Conservation (phyloP, 2,329 filamentous ascomycete genomes). For the Epichloe hybrida region DNA sequence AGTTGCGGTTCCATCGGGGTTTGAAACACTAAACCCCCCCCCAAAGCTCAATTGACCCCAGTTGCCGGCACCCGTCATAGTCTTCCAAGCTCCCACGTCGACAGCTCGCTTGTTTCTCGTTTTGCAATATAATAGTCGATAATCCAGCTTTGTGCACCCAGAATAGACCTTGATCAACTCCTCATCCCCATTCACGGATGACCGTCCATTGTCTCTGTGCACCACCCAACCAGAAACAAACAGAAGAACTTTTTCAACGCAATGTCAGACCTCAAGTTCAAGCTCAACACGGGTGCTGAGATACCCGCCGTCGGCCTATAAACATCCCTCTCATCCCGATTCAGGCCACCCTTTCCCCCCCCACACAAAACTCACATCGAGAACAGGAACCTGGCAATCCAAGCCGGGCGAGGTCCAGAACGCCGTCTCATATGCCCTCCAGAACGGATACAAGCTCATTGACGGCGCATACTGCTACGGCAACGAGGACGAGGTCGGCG, state of each 20-base stretch:
- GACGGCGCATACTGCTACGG: constrained; percentile 66
- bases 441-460: constrained; percentile 44
- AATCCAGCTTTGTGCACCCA: no score
- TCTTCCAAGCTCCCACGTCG: neutral
- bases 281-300: constrained; percentile 48
- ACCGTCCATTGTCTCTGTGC: no score
- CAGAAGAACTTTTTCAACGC: neutral
- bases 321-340: neutral
- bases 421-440: constrained; percentile 46
- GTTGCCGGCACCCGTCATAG: neutral
- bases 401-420: constrained; percentile 41
- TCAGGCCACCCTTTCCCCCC: neutral
- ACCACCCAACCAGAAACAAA: neutral
- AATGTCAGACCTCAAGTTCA: constrained; percentile 28
- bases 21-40: neutral
- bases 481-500: constrained; percentile 73
- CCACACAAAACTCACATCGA: neutral
- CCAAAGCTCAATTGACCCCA: neutral
- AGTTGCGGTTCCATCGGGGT: constrained; percentile 1
- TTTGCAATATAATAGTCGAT: neutral
- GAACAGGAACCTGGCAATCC: constrained; percentile 52
- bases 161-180: no score
- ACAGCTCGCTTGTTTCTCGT: neutral
- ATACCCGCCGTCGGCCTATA: constrained; percentile 49
- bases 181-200: no score